Evolutionary conservation across 2,329 filamentous ascomycete species (phyloP).

Genomic region (Sphaerulina musiva): DNA sequence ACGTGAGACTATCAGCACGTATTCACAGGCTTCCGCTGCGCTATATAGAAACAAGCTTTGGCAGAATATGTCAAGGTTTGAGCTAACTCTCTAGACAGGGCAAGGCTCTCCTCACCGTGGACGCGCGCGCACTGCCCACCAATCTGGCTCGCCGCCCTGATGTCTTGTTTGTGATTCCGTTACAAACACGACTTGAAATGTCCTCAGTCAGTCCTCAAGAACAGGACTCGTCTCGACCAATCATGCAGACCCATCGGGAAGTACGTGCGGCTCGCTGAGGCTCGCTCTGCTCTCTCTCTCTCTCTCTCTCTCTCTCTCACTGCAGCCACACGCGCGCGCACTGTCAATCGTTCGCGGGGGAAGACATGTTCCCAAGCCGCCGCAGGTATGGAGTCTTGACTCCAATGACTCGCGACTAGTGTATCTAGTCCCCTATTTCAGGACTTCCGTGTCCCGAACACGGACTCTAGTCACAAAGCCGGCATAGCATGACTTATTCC

Average conservation of each 20-base stretch:
- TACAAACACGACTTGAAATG: neutral
- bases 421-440: constrained; percentile 12
- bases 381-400: neutral
- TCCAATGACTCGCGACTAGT: constrained; percentile 4
- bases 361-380: neutral
- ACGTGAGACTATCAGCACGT: neutral
- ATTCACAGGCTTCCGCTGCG: neutral
- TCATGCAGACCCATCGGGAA: neutral
- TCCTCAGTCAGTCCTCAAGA: neutral
- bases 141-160: constrained; percentile 1
- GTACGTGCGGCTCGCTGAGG: neutral
- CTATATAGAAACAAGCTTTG: constrained; percentile 8
- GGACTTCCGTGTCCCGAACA: constrained; percentile 9
- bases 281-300: neutral
- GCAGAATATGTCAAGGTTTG: neutral
- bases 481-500: neutral
- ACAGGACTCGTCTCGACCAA: neutral
- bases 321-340: neutral
- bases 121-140: constrained; percentile 3
- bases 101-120: neutral
- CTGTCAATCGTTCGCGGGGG: neutral
- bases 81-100: constrained; percentile 2
- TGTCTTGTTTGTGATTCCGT: neutral
- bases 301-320: neutral
- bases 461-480: constrained; percentile 4